Conservation (phyloP, 805 yeast genomes). For the Saturnispora ahearnii region DNA sequence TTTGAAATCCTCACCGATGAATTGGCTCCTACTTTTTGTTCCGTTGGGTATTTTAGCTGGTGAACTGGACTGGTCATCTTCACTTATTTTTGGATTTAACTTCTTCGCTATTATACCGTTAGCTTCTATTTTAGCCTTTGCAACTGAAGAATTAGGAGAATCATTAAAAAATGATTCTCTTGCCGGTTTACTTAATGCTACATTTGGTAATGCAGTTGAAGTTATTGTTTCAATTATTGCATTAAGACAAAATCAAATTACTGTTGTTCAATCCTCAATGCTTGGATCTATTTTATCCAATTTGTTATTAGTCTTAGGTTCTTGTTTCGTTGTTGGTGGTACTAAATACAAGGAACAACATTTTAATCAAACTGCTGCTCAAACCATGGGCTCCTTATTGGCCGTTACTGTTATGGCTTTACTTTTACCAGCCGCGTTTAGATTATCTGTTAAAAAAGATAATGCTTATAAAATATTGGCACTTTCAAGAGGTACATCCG, state of each 20-base stretch:
- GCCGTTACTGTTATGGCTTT: conserved; percentile 85
- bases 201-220: conserved; percentile 97
- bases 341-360: conserved; percentile 74
- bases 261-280: conserved; percentile 97
- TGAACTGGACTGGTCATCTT: conserved; percentile 41
- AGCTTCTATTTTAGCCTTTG: conserved; percentile 82
- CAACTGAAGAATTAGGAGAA: conserved; percentile 86
- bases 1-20: conserved; percentile 43
- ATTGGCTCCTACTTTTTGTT: conserved; percentile 70
- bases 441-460: conserved; percentile 47
- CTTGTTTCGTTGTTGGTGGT: conserved; percentile 92
- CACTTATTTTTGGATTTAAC: conserved; percentile 58
- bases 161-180: conserved; percentile 77
- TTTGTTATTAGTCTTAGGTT: conserved; percentile 83
- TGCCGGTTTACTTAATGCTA: conserved; percentile 92
- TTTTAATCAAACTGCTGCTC: conserved; percentile 95
- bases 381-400: conserved; percentile 91
- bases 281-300: conserved; percentile 89
- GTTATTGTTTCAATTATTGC: conserved; percentile 92
- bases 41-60: conserved; percentile 84
- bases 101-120: conserved; percentile 87
- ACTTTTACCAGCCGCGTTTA: conserved; percentile 93
- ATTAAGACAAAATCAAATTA: conserved; percentile 70
- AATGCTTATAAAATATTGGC: conserved; percentile 43
- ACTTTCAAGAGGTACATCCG: conserved; percentile 77